phyloP scores from a whole-genome alignment of 768 basidiomycete genomes.

The Auriscalpium microsporum region DNA sequence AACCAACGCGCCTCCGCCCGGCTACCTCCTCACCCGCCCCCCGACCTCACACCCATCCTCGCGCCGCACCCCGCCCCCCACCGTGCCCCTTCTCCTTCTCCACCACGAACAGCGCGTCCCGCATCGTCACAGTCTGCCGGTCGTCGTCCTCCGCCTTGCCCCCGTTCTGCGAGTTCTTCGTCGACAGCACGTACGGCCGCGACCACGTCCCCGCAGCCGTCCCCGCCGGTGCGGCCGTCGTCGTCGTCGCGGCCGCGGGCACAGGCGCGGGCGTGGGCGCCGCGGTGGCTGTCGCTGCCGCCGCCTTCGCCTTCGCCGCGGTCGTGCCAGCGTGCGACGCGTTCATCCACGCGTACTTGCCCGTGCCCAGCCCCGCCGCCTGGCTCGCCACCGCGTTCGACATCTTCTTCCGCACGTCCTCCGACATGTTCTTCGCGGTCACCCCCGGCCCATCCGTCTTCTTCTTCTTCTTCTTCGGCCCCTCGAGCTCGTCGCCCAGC shows the following conservation, averaged over 20 bases:
- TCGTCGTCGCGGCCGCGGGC: conserved; percentile 13
- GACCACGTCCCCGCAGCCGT: conserved; percentile 41
- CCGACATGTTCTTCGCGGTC: conserved; percentile 82
- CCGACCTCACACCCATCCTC: conserved; percentile 38
- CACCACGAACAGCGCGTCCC: conserved; percentile 81
- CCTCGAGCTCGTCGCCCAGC: conserved; percentile 36
- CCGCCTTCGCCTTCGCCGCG: conserved; percentile 26
- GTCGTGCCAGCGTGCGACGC: conserved; percentile 44
- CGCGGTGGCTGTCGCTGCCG: conserved; percentile 19
- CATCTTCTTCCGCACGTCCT: conserved; percentile 88
- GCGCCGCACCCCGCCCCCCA: conserved; percentile 67
- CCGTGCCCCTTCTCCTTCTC: conserved; percentile 80
- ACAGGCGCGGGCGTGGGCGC: conserved; percentile 27
- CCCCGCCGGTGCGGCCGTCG: conserved; percentile 12
- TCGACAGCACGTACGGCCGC: conserved; percentile 52
- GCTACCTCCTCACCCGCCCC: too few relatives aligned
- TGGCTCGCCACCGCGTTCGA: conserved; percentile 84
- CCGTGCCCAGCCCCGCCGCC: conserved; percentile 69
- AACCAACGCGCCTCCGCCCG: too few relatives aligned
- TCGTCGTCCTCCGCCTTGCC: conserved; percentile 40
- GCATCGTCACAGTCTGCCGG: conserved; percentile 53
- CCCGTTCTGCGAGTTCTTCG: conserved; percentile 31
- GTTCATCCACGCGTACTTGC: conserved; percentile 87
- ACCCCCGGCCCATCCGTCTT: conserved; percentile 81
- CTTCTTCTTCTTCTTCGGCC: conserved; percentile 67